A percentile compares a stretch with the other conserved stretches of the same genome.
These are phyloP conservation scores for Stemphylium lycopersici DNA, from an alignment of 2,329 filamentous ascomycete species.

Conservation along the genomic window DNA sequence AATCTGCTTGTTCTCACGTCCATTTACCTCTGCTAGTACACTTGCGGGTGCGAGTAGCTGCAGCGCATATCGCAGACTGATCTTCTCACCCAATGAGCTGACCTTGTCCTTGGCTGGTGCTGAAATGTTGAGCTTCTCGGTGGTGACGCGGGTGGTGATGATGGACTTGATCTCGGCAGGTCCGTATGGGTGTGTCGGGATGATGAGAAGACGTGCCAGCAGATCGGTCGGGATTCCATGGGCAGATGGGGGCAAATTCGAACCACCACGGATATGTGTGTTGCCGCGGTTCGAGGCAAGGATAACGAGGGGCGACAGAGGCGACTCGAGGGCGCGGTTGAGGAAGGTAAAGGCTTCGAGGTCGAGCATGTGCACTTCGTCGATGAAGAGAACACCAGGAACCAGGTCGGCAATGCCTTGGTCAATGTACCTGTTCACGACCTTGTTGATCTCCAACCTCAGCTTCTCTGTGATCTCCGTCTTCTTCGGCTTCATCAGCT, in stretches of 20 bases:
- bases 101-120: constrained; percentile 88
- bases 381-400: constrained; percentile 97
- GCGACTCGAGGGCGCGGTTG: constrained; percentile 94
- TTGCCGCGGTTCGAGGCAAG: constrained; percentile 96
- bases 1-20: constrained; percentile 55
- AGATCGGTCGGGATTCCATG: constrained; percentile 96
- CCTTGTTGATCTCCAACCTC: constrained; percentile 95
- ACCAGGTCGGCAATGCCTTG: constrained; percentile 97
- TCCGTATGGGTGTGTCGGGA: constrained; percentile 90
- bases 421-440: constrained; percentile 98
- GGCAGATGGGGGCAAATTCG: constrained; percentile 69
- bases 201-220: constrained; percentile 89
- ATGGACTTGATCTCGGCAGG: constrained; percentile 91
- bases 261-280: constrained; percentile 85
- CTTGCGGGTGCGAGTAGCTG: constrained; percentile 89
- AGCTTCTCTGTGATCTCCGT: constrained; percentile 99
- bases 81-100: constrained; percentile 82
- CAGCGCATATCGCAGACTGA: constrained; percentile 90
- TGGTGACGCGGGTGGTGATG: constrained; percentile 80
- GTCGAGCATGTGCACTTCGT: constrained; percentile 99
- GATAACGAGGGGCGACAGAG: constrained; percentile 95
- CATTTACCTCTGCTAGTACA: constrained; percentile 80
- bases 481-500: constrained; percentile 99
- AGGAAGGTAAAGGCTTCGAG: constrained; percentile 99
- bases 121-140: constrained; percentile 78